Percentiles rank a stretch among this genome's conserved stretches.
Conservation (phyloP, 257 asterid genomes). For the Verbascum thapsus region DNA sequence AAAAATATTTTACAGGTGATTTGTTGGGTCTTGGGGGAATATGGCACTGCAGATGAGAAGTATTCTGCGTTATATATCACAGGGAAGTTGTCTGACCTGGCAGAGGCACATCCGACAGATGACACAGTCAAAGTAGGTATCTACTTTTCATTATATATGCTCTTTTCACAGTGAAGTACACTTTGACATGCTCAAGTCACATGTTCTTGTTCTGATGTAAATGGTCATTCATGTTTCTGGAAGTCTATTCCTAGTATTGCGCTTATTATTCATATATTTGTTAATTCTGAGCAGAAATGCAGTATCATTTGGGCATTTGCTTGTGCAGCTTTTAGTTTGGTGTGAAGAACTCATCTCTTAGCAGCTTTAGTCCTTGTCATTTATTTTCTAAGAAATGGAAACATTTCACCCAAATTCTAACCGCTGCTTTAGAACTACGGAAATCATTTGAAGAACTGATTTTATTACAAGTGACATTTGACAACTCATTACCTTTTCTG, state of each 20-base stretch:
- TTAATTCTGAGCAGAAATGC: too few species aligned
- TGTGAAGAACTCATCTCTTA: neutral
- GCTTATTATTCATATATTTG: too few species aligned
- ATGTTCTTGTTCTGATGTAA: too few species aligned
- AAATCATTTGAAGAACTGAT: slow-evolving; percentile 13
- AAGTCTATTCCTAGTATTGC: too few species aligned
- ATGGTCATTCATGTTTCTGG: slow-evolving; percentile 12
- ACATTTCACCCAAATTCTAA: slow-evolving; percentile 3
- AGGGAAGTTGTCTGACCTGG: slow-evolving; percentile 88
- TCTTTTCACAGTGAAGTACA: slow-evolving; percentile 18
- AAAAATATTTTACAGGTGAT: slow-evolving; percentile 63
- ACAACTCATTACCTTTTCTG: neutral
- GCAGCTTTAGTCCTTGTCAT: neutral
- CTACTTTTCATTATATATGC: slow-evolving; percentile 21
- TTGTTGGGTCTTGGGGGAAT: slow-evolving; percentile 99
- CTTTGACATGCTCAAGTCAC: neutral
- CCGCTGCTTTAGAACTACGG: slow-evolving; percentile 9
- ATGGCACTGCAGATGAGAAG: slow-evolving; percentile 91
- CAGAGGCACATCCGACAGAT: slow-evolving; percentile 94
- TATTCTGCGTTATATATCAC: slow-evolving; percentile 87
- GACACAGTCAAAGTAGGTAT: slow-evolving; percentile 78
- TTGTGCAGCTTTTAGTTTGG: neutral
- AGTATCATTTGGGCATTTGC: slow-evolving; percentile 13
- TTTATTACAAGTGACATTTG: slow-evolving; percentile 6
- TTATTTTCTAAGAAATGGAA: slow-evolving; percentile 6